Base-by-base conservation (phyloP, 495 filamentous ascomycete species). In the Tetracladium marchalianum region DNA sequence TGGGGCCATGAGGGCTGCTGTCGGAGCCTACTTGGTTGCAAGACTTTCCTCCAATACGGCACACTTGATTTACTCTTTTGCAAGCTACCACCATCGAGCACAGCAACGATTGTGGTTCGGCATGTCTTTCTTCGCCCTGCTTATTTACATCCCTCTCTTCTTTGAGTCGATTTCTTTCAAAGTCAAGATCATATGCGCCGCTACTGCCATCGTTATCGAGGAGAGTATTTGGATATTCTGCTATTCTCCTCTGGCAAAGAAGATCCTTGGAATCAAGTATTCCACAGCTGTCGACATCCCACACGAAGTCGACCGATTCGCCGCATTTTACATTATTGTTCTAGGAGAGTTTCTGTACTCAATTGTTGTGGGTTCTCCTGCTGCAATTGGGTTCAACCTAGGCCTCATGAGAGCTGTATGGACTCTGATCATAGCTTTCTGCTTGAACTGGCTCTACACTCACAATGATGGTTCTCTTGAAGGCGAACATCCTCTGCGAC, bases 271-370 rank as follows among this genome's bases (percentile, higher is more conserved):
- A n/a, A 57, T 62, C 9, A 58, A 59, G 0, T 68, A 62, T 35
- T 57, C 59, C 0, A 66, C 66, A 11, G 66, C 66, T 0, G 59
- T 71, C 7, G 66, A 74, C 55, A 62, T 68, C 18, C 57, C 61
- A 15, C 70, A 74, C 45, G 68, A 71, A 49, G 57, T 67, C 11
- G 70, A 72, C 46, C 65, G 70, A 1, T 66, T 66, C 46, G 61
- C 65, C 1, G 69, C 70, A 17, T 74, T 74, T 51, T 71, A 64
- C 47, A 72, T 71, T 51, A 71, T 74, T 35, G 67, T 66, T 1
- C 59, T 74, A 6, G 69, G 70, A 33, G 70, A 74, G 45, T 71
- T 66, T 34, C 55, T 71, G 1, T 68, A 71, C 39, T 47, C 58
- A 32, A 66, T 69, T 12, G 53, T 72, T 31, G 66, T 67, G 10